Evolutionary conservation across 495 filamentous ascomycete species (phyloP).

Genomic region (Beverwykella pulmonaria): DNA sequence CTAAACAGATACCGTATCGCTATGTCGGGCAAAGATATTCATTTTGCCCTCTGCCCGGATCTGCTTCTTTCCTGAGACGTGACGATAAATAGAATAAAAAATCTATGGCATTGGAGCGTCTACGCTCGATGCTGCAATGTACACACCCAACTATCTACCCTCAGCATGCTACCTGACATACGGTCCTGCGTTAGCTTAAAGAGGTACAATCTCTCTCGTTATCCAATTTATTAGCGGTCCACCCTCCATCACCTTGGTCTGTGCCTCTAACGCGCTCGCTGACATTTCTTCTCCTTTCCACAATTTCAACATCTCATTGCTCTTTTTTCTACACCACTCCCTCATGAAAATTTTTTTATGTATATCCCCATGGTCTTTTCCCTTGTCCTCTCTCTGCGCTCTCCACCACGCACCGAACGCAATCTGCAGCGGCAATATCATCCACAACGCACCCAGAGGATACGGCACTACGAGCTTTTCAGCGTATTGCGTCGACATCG

Average conservation of each 20-base stretch:
- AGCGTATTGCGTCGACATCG: not conserved
- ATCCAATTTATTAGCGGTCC: not conserved
- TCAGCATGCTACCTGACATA: not conserved
- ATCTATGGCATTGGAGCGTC: no score
- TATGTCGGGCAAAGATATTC: no score
- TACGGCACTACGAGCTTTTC: not conserved
- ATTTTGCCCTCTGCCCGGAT: no score
- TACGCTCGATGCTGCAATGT: no score
- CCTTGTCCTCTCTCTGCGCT: not conserved
- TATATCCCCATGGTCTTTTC: not conserved
- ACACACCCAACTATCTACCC: no score
- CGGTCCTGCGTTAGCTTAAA: not conserved
- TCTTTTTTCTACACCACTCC: slow-evolving; percentile 1
- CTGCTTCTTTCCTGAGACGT: no score
- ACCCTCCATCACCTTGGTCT: slow-evolving; percentile 2
- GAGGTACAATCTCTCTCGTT: not conserved
- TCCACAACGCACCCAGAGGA: not conserved
- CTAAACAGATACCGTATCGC: no score
- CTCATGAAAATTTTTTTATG: not conserved
- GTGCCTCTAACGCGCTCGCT: not conserved
- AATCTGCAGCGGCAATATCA: slow-evolving; percentile 6
- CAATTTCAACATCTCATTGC: not conserved
- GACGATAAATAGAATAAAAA: no score
- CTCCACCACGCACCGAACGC: slow-evolving; percentile 12
- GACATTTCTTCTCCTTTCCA: slow-evolving; percentile 5